A percentile compares a stretch with the other conserved stretches of the same genome.
phyloP scores from a whole-genome alignment of 257 asterid genomes.

The Oldenlandia corymbosa region DNA sequence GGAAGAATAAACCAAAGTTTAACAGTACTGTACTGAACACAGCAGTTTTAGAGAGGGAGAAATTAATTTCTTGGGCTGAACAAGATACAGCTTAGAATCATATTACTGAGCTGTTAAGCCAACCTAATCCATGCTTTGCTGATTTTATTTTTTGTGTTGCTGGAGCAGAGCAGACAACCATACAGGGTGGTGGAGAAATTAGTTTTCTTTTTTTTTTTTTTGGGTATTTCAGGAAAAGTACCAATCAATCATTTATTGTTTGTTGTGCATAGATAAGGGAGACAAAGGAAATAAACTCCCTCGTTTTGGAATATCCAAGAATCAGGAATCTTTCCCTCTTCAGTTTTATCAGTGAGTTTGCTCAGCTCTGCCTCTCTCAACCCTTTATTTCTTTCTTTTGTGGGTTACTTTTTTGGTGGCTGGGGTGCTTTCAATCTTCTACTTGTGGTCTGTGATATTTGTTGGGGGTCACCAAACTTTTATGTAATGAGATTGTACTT shows the following conservation, averaged over 20 bases:
- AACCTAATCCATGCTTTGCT: background rate
- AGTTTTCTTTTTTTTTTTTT: too few species aligned
- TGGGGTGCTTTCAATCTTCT: constrained; percentile 10
- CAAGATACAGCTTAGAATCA: too few species aligned
- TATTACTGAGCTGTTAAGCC: background rate
- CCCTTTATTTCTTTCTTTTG: constrained; percentile 15
- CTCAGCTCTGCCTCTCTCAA: constrained; percentile 21
- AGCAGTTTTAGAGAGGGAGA: background rate
- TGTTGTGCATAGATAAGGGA: background rate
- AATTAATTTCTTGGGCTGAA: too few species aligned
- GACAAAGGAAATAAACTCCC: constrained; percentile 6
- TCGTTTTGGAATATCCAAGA: constrained; percentile 63
- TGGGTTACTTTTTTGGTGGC: constrained; percentile 3
- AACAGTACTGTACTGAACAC: background rate
- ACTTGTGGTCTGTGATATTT: constrained; percentile 9
- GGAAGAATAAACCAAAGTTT: background rate
- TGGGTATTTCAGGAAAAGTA: constrained; percentile 12
- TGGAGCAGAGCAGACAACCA: constrained; percentile 33
- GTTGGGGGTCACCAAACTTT: constrained; percentile 11
- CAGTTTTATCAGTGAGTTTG: constrained; percentile 28
- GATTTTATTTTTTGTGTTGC: background rate
- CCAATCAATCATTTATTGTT: constrained; percentile 1
- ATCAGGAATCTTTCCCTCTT: constrained; percentile 35
- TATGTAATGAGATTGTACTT: background rate
- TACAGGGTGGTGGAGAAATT: constrained; percentile 28